Conservation (phyloP, 2,329 filamentous ascomycete genomes). For the Colletotrichum sp. region DNA sequence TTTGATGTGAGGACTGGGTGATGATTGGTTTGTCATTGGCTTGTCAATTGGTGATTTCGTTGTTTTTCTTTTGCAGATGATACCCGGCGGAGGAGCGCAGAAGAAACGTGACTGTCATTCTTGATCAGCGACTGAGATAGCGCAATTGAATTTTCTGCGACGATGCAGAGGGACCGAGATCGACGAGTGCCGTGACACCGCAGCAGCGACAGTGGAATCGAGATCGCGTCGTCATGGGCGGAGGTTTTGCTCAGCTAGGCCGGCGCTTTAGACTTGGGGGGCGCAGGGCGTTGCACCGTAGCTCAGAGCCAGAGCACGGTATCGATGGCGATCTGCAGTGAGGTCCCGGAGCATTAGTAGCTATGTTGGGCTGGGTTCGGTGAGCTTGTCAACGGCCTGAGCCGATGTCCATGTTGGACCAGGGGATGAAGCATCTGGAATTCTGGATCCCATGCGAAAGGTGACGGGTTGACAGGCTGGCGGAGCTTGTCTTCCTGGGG, state of each 20-base stretch:
- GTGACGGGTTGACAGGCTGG: neutral
- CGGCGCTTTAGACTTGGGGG: neutral
- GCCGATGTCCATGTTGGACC: neutral
- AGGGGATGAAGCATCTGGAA: neutral
- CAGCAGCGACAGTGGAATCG: neutral
- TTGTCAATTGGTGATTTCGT: neutral
- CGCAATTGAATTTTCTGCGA: neutral
- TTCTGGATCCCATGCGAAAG: neutral
- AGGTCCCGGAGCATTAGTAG: neutral
- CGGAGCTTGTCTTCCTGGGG: neutral
- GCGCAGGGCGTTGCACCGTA: neutral
- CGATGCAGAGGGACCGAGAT: neutral
- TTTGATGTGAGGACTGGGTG: neutral
- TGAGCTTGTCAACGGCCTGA: neutral
- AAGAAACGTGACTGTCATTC: neutral
- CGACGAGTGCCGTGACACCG: neutral
- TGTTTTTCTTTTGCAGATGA: neutral
- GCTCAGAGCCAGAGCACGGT: neutral
- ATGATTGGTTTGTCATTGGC: neutral
- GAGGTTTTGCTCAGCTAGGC: neutral
- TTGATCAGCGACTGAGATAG: neutral
- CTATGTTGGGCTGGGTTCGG: neutral
- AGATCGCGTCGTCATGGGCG: neutral
- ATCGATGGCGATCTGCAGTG: neutral
- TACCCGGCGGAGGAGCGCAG: neutral